Percentiles rank a stretch among this genome's conserved stretches.
These are phyloP conservation scores for Metrosideros polymorpha DNA, from an alignment of 441 rosid species.

Conservation along the genomic window DNA sequence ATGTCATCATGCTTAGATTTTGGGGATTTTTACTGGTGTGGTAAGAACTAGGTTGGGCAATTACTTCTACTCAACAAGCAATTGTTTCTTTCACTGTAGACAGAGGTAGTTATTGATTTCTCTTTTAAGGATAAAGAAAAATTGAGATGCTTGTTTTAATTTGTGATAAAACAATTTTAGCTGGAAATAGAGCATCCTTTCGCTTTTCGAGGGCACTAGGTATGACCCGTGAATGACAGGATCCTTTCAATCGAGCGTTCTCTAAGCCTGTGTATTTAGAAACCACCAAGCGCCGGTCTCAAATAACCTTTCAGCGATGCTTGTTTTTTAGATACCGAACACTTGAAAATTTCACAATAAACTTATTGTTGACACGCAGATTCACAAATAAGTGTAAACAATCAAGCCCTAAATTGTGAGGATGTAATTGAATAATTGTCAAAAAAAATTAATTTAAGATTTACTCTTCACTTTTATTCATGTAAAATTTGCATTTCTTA, in stretches of 20 bases:
- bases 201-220: accelerated
- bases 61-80: background rate
- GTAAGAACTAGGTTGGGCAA: background rate
- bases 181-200: background rate
- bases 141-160: background rate
- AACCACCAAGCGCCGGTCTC: no score
- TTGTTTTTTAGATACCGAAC: no score
- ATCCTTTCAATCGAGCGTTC: accelerated
- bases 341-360: no score
- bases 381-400: background rate
- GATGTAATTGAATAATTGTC: background rate
- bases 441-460: background rate
- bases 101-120: background rate
- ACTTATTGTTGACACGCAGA: no score
- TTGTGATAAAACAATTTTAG: background rate
- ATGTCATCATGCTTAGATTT: background rate
- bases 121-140: background rate
- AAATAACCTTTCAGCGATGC: no score
- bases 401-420: background rate
- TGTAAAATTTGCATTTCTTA: background rate
- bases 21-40: background rate
- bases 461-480: background rate
- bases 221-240: accelerated
- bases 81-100: background rate
- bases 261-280: background rate